phyloP scores from a whole-genome alignment of 2,329 filamentous ascomycete genomes.

The Intubia oerlemansii region DNA sequence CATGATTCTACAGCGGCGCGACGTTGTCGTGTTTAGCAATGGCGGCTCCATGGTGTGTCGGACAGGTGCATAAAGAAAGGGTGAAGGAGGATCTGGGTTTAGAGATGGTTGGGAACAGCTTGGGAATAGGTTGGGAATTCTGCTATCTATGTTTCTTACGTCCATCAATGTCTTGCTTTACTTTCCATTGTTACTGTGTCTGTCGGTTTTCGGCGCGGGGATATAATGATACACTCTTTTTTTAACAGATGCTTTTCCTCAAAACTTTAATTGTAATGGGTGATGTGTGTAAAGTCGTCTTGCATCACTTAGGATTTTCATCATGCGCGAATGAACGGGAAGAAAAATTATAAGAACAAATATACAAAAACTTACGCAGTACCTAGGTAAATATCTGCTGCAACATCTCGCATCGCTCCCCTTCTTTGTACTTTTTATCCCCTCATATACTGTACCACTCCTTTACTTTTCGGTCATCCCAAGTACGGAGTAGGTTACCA shows the following conservation, averaged over 20 bases:
- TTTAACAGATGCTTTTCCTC: no score
- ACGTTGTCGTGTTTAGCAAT: constrained; percentile 65
- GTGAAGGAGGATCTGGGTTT: not conserved
- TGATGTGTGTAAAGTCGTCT: no score
- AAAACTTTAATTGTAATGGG: no score
- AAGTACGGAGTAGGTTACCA: no score
- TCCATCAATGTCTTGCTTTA: no score
- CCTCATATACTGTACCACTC: not conserved
- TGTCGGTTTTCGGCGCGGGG: no score
- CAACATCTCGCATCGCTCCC: no score
- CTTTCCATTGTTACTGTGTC: no score
- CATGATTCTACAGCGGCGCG: constrained; percentile 67
- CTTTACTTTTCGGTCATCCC: no score
- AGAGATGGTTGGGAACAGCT: no score
- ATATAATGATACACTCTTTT: no score
- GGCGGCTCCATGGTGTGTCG: constrained; percentile 57
- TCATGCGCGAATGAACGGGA: not conserved
- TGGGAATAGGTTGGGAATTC: not conserved
- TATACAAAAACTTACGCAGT: not conserved
- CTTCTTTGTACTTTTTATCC: not conserved
- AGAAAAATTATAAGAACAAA: not conserved
- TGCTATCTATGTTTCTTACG: not conserved
- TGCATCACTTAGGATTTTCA: no score
- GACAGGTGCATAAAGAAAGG: constrained; percentile 45
- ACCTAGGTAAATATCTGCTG: not conserved